A percentile compares a stretch with the other conserved stretches of the same genome.
phyloP scores from a whole-genome alignment of 768 basidiomycete genomes.

The Suillus fuscotomentosus region DNA sequence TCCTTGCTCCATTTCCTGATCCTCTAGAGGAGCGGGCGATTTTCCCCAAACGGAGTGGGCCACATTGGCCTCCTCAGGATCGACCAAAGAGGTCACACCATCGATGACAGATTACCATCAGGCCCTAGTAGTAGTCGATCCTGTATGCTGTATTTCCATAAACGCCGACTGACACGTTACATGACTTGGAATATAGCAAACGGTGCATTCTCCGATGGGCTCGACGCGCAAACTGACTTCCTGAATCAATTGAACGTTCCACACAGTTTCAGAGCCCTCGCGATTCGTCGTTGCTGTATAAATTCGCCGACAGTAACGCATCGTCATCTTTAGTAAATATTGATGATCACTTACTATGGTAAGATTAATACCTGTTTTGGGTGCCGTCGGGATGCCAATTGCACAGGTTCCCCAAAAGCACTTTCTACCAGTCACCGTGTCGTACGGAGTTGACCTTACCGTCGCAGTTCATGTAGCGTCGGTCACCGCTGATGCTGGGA shows the following conservation, averaged over 20 bases:
- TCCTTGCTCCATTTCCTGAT: neutral
- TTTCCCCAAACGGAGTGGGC: neutral
- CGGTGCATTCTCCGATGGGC: neutral
- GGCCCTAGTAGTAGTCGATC: too few relatives aligned
- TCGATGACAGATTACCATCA: neutral
- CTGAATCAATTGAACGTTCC: neutral
- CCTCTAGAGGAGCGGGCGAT: neutral
- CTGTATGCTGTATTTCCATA: neutral
- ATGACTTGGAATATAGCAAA: neutral
- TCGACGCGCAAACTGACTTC: neutral
- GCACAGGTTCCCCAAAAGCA: neutral
- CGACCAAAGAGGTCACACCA: neutral
- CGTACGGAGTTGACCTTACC: neutral
- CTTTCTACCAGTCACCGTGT: neutral
- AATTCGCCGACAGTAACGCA: neutral
- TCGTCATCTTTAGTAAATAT: neutral
- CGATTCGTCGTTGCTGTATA: neutral
- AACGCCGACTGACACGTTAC: neutral
- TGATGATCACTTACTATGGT: neutral
- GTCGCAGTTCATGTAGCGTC: neutral
- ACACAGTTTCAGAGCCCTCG: neutral
- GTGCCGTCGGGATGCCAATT: constrained; percentile 1
- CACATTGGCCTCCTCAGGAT: neutral
- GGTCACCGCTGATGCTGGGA: neutral
- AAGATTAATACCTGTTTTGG: neutral